Base-by-base conservation (phyloP, 2,329 filamentous ascomycete species). In the Aureobasidium sp. region DNA sequence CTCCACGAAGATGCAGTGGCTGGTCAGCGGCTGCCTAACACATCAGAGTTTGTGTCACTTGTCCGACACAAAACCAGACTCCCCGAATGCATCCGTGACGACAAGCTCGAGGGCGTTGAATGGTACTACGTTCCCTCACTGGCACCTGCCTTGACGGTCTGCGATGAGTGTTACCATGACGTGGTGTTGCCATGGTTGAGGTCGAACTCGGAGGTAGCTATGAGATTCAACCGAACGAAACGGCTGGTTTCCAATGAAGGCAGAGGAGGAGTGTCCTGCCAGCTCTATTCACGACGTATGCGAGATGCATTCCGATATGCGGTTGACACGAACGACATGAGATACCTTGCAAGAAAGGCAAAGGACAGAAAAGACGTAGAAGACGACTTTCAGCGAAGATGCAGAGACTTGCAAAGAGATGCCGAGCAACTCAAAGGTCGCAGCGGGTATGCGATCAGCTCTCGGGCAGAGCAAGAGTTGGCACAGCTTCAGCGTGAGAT, bases 251-350 rank as follows among this genome's bases (percentile, higher is more conserved):
- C 0, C 74, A 77, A 65, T 82, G 77, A 29, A 81, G 78, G 65
- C 68, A 63, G 61, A 66, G 53, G 60, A 64, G 64, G 65, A 66
- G 23, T 69, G 64, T 61, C 68, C 23, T 96, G 92, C 69, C 89
- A 93, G 71, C 79, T 96, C 2, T 95, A 94, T 70, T 92, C 88
- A 45, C 74, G 81, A 4, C 81, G 87, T 17, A 96, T 96, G 90
- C 81, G 90, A 42, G 79, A 81, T 0, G 79, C 89, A 1, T 95
- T 95, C 69, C 74, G 76, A 29, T 79, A 83, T 31, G 86, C 88
- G 0, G 85, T 89, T 46, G 76, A 81, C 60, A 79, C 80, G 37
- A 81, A 87, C 57, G 88, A 95, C 67, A 79, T 86, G 60, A 77
- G 78, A 25, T 86, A 85, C 64, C 73, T 96, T 40, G 83, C 81